phyloP scores from a whole-genome alignment of 106 monocot species.

The Hemerocallis citrina region DNA sequence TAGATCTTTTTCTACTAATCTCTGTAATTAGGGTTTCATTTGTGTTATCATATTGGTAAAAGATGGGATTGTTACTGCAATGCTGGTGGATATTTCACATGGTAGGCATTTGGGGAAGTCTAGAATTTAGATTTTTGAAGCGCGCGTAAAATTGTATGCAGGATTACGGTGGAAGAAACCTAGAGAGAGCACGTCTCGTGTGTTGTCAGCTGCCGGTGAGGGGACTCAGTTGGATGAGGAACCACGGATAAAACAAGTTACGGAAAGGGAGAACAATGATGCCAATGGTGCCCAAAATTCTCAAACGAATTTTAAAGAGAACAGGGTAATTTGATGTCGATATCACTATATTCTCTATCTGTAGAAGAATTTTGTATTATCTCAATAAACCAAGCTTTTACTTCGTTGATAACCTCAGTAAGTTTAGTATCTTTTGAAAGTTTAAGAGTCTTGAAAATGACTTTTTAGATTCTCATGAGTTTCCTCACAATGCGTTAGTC shows the following conservation, averaged over 20 bases:
- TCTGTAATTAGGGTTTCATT: background rate
- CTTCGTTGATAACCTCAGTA: too few species aligned
- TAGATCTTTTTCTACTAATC: background rate
- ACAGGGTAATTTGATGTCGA: too few species aligned
- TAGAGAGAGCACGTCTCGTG: constrained; percentile 30
- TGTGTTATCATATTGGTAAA: background rate
- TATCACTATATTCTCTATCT: too few species aligned
- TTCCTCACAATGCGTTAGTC: too few species aligned
- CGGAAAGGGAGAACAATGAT: background rate
- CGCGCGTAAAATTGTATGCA: background rate
- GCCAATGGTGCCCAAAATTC: too few species aligned
- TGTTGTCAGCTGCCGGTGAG: constrained; percentile 21
- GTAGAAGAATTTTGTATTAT: too few species aligned
- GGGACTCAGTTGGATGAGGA: background rate
- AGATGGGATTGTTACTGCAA: background rate
- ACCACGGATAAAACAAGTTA: constrained; percentile 16
- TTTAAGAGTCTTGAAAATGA: too few species aligned
- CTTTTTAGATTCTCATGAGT: too few species aligned
- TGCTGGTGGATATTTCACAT: background rate
- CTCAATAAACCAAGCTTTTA: too few species aligned
- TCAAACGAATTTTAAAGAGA: background rate
- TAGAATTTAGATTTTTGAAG: background rate
- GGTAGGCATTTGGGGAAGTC: background rate
- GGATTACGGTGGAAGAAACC: constrained; percentile 4
- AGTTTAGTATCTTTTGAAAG: too few species aligned